These are phyloP conservation scores for Cladosporium sp. DNA, from an alignment of 2,329 filamentous ascomycete genomes.

Conservation along the genomic window DNA sequence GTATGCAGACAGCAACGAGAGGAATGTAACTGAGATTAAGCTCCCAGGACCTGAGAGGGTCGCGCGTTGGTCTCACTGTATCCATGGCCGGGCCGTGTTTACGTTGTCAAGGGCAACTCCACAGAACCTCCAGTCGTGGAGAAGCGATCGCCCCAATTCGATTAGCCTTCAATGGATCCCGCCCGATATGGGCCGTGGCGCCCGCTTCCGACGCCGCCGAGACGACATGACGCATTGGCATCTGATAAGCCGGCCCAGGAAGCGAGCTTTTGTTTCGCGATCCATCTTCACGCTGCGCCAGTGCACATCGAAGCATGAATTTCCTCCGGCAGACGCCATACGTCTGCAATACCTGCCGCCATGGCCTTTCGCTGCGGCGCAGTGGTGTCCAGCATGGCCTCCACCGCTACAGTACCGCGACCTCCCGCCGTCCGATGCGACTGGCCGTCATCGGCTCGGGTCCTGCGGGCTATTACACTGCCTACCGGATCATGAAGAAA, in stretches of 20 bases:
- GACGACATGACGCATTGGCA: not conserved
- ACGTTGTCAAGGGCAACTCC: not conserved
- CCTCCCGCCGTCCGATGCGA: slow-evolving; percentile 48
- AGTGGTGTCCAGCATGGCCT: not conserved
- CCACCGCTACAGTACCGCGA: slow-evolving; percentile 20
- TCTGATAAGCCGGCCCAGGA: slow-evolving; percentile 4
- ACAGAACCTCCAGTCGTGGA: not conserved
- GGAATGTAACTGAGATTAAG: slow-evolving; percentile 4
- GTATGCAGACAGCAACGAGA: not conserved
- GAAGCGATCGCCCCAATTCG: not conserved
- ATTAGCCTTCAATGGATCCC: slow-evolving; percentile 1
- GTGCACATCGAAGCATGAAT: not conserved
- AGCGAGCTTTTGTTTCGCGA: not conserved
- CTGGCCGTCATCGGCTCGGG: slow-evolving; percentile 89
- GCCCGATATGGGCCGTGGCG: slow-evolving; percentile 1
- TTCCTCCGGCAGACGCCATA: not conserved
- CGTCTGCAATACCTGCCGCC: slow-evolving; percentile 1
- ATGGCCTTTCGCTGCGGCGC: not conserved
- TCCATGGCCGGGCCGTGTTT: not conserved
- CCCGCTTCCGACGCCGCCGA: slow-evolving; percentile 3
- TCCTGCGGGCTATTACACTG: slow-evolving; percentile 91
- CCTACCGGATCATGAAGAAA: slow-evolving; percentile 74
- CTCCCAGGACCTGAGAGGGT: too few relatives aligned
- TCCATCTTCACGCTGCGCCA: not conserved
- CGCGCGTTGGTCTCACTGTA: not conserved